phyloP scores from a whole-genome alignment of 345 rosid species.

The Cardamine resedifolia region DNA sequence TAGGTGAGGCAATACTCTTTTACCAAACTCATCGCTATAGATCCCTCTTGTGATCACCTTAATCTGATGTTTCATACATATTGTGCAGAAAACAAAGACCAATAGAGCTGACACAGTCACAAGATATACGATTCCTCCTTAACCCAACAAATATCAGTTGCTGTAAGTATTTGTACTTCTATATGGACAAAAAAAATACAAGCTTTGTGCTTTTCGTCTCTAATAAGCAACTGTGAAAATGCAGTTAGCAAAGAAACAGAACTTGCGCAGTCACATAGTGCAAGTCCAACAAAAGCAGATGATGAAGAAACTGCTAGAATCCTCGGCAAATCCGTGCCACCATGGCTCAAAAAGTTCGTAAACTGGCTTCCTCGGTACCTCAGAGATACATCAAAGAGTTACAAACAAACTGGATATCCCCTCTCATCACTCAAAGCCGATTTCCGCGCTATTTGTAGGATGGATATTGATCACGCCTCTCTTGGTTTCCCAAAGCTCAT shows the following conservation, averaged over 20 bases:
- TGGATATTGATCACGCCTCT: slow-evolving; percentile 70
- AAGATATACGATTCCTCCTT: slow-evolving; percentile 83
- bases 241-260: slow-evolving; percentile 55
- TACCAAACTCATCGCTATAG: not conserved
- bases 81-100: slow-evolving; percentile 70
- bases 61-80: slow-evolving; percentile 14
- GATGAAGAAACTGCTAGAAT: slow-evolving; percentile 35
- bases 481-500: slow-evolving; percentile 76
- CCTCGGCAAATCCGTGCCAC: slow-evolving; percentile 26
- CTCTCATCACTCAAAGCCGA: slow-evolving; percentile 83
- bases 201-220: slow-evolving; percentile 26
- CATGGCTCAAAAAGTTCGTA: slow-evolving; percentile 60
- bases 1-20: slow-evolving; percentile 53
- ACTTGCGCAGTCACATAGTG: slow-evolving; percentile 38
- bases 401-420: slow-evolving; percentile 52
- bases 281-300: slow-evolving; percentile 35
- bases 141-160: slow-evolving; percentile 52
- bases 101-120: slow-evolving; percentile 74
- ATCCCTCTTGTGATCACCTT: slow-evolving; percentile 12
- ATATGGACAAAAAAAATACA: not conserved
- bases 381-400: slow-evolving; percentile 34
- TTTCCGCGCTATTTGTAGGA: slow-evolving; percentile 58
- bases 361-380: slow-evolving; percentile 73
- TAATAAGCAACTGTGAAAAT: slow-evolving; percentile 22
- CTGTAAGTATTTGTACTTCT: slow-evolving; percentile 50